These are phyloP conservation scores for Oryza meyeriana DNA, from an alignment of 176 grass and related monocot species.

Conservation along the genomic window DNA sequence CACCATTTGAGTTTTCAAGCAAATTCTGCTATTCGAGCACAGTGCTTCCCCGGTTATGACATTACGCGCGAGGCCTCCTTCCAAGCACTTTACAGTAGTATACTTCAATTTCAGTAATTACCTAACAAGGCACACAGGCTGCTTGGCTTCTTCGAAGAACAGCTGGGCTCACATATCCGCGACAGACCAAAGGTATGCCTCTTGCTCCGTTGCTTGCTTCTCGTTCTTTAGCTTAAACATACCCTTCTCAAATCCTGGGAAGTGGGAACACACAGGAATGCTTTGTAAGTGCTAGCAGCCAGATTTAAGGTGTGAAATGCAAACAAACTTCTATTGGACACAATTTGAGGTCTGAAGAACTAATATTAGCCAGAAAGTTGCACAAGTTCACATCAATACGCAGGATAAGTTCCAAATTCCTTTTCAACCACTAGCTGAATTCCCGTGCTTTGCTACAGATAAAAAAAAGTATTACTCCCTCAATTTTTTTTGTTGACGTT, in stretches of 20 bases:
- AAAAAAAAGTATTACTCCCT: too few species aligned
- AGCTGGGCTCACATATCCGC: conserved; percentile 69
- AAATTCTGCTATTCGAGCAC: background rate
- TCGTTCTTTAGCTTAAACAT: conserved; percentile 88
- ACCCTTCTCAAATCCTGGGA: conserved; percentile 82
- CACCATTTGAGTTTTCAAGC: background rate
- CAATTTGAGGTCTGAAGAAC: background rate
- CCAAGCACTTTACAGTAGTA: background rate
- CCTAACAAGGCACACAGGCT: background rate
- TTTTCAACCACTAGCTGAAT: too few species aligned
- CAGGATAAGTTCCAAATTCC: background rate
- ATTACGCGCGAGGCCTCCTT: background rate
- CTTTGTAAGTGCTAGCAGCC: background rate
- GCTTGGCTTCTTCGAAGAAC: background rate
- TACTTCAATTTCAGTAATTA: background rate
- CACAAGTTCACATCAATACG: background rate
- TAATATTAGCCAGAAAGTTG: background rate
- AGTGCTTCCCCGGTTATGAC: background rate
- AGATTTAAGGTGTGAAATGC: background rate
- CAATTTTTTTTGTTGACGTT: too few species aligned
- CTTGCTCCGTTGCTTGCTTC: conserved; percentile 66
- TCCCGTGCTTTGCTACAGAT: too few species aligned
- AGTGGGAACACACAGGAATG: conserved; percentile 30
- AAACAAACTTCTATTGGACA: background rate
- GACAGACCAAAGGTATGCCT: conserved; percentile 93